Conservation (phyloP, 1,139 yeast genomes). For the Suhomyces kunorum region DNA sequence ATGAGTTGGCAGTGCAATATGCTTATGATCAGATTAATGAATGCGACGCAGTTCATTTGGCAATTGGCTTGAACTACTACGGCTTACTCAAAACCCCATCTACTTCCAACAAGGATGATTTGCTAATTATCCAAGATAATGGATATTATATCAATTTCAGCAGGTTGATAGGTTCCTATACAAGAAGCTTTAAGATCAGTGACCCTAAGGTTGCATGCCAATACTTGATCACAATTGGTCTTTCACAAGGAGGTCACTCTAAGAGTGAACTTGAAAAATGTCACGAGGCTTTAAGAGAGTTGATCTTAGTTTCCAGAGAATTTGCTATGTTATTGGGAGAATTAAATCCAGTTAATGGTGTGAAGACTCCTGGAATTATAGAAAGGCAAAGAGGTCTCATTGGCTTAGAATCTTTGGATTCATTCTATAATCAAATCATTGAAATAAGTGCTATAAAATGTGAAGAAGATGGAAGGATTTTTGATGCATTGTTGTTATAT, state of each 20-base stretch:
- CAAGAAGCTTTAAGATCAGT: conserved; percentile 76
- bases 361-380: conserved; percentile 79
- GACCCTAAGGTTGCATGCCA: conserved; percentile 93
- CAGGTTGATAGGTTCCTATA: conserved; percentile 66
- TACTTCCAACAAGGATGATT: conserved; percentile 31
- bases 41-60: conserved; percentile 87
- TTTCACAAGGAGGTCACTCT: conserved; percentile 43
- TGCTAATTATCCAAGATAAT: conserved; percentile 38
- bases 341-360: conserved; percentile 64
- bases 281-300: conserved; percentile 80
- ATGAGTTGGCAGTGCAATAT: conserved; percentile 78
- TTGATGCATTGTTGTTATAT: conserved; percentile 82
- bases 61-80: conserved; percentile 76
- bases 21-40: conserved; percentile 64
- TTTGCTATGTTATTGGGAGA: conserved; percentile 81
- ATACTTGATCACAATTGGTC: conserved; percentile 71
- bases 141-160: conserved; percentile 55
- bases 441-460: conserved; percentile 86
- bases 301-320: conserved; percentile 84
- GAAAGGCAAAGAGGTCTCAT: conserved; percentile 77
- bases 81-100: conserved; percentile 63
- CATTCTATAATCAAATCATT: conserved; percentile 57
- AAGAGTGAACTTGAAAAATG: conserved; percentile 56
- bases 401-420: conserved; percentile 55
- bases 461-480: conserved; percentile 86